Evolutionary conservation across 179 eudicot genomes (phyloP).

Genomic region (Actinidia arguta): DNA sequence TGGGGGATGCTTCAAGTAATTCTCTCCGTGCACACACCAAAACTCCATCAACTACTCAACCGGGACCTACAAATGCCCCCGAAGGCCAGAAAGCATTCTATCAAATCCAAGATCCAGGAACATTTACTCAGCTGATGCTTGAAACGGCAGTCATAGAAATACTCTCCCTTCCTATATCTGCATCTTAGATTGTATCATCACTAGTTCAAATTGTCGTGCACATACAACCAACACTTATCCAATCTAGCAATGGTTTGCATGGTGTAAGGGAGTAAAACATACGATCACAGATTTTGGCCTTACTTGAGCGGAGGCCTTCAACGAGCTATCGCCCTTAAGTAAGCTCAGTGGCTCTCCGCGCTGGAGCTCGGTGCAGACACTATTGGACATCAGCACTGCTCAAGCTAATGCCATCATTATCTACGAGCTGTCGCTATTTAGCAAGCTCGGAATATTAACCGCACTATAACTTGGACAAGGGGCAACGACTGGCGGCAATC

Average conservation of each 20-base stretch:
- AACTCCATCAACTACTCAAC: constrained; percentile 53
- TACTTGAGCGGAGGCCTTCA: too few relatives aligned
- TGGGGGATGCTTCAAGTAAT: constrained; percentile 53
- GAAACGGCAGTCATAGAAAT: constrained; percentile 97
- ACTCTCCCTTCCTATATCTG: constrained; percentile 86
- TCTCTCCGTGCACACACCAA: constrained; percentile 60
- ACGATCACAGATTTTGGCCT: too few relatives aligned
- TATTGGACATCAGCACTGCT: too few relatives aligned
- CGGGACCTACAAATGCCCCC: constrained; percentile 56
- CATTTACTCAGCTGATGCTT: constrained; percentile 86
- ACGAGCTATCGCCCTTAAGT: too few relatives aligned
- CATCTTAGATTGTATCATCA: constrained; percentile 81
- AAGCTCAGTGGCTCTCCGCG: too few relatives aligned
- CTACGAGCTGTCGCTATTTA: too few relatives aligned
- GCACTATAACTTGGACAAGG: too few relatives aligned
- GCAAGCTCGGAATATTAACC: too few relatives aligned
- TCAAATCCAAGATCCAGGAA: constrained; percentile 98
- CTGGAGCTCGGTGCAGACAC: too few relatives aligned
- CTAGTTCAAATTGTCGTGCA: constrained; percentile 87
- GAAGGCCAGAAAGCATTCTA: constrained; percentile 91
- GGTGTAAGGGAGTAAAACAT: constrained; percentile 23
- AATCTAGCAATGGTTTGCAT: constrained; percentile 80
- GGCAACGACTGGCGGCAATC: too few relatives aligned
- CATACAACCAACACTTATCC: constrained; percentile 91
- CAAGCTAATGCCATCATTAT: too few relatives aligned